Conservation (phyloP, 2,329 filamentous ascomycete species). For the Pseudofabraea citricarpa region DNA sequence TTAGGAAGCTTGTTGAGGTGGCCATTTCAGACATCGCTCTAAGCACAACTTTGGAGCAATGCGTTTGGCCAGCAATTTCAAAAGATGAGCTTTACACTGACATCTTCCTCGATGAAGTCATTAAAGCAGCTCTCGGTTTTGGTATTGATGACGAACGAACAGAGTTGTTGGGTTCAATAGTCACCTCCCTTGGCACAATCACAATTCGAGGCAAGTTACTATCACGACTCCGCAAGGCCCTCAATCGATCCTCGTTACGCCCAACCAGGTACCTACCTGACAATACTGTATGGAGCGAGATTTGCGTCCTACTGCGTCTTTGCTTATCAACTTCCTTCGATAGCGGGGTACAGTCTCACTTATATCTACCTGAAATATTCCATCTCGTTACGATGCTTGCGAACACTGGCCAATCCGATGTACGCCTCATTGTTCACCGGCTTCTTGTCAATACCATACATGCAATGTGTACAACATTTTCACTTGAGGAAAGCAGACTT, state of each 20-base stretch:
- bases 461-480: slow-evolving; percentile 61
- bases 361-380: slow-evolving; percentile 65
- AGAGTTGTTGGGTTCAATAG: slow-evolving; percentile 57
- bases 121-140: slow-evolving; percentile 57
- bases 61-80: slow-evolving; percentile 60
- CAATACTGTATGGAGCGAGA: slow-evolving; percentile 65
- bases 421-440: slow-evolving; percentile 56
- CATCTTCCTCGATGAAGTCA: slow-evolving; percentile 62
- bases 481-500: slow-evolving; percentile 50
- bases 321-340: slow-evolving; percentile 64
- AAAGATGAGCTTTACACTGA: slow-evolving; percentile 62
- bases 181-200: slow-evolving; percentile 59
- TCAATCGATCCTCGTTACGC: slow-evolving; percentile 62
- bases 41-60: slow-evolving; percentile 57
- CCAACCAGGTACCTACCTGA: slow-evolving; percentile 63
- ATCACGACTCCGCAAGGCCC: slow-evolving; percentile 58
- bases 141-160: slow-evolving; percentile 54
- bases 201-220: slow-evolving; percentile 62
- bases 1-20: slow-evolving; percentile 63
- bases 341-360: slow-evolving; percentile 60
- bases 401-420: slow-evolving; percentile 55
- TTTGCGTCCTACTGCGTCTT: slow-evolving; percentile 62
- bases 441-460: slow-evolving; percentile 64
- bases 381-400: slow-evolving; percentile 68
- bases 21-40: slow-evolving; percentile 56